Evolutionary conservation across 2,329 filamentous ascomycete species (phyloP), one percentile per base, ranked within the genome.

Genomic region (Huntiella abstrusa): DNA sequence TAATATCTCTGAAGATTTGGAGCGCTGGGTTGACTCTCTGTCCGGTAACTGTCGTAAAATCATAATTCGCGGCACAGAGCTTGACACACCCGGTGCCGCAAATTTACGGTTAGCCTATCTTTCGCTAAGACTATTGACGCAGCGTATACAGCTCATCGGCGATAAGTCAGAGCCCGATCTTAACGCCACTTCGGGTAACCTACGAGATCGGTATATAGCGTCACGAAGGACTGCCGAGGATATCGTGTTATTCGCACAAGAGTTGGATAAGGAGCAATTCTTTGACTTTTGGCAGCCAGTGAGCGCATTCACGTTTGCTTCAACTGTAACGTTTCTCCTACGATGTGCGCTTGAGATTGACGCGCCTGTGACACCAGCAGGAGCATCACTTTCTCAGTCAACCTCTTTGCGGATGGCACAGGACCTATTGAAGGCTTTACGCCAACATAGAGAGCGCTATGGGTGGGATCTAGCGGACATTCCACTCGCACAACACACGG

Each of bases 91-190:
- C 0, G 70, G 69, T 0, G 65, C 66, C 0, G 60, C 68, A 4
- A 73, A 73, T 43, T 58, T 74, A 11, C 65, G 69, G 3, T 55
- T 74, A 2, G 61, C 66, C 1, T 73, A 71, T 51, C 53, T 73
- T 1, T 65, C 66, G 0, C 59, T 66, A 4, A 62, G 64, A 33
- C 58, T 73, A 3, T 56, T 73, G 0, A 56, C 67, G 0, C 61
- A 65, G 19, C 61, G 69, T 2, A 64, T 73, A 16, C 60, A 64
- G 43, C 62, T 70, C 1, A 28, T 46, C n/a, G 36, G 45, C 13
- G 45, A 46, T 17, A 42, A 34, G 5, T 15, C 11, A 5, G 36
- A 48, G 35, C 32, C 33, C 3, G n/a, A n/a, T 13, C 22, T 35
- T n/a, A n/a, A 11, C 4, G 28, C 46, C 11, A 22, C 17, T n/a